These are phyloP conservation scores for Phoenix dactylifera DNA, from an alignment of 176 grass and related monocot species.

Conservation along the genomic window DNA sequence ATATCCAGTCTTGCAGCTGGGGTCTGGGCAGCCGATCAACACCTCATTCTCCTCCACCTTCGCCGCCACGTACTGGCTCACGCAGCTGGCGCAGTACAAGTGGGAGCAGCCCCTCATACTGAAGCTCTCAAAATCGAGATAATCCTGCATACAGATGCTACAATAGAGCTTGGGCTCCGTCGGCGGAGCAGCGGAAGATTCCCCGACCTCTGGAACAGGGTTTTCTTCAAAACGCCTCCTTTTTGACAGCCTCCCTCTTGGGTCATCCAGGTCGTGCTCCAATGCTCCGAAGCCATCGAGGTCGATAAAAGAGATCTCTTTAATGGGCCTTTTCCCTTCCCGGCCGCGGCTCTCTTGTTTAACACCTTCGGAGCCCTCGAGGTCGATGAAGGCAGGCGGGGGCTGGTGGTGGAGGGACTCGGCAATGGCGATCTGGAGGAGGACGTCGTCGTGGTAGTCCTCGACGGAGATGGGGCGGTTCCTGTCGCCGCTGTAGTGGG, in stretches of 20 bases:
- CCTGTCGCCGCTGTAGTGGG: not conserved
- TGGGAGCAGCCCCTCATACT: slow-evolving; percentile 35
- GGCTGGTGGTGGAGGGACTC: not conserved
- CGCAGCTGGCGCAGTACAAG: slow-evolving; percentile 48
- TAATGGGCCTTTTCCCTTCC: no score
- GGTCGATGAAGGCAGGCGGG: not conserved
- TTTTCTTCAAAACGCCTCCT: no score
- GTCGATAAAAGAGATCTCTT: no score
- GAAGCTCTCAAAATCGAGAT: slow-evolving; percentile 18
- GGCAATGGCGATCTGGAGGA: not conserved
- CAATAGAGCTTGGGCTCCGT: slow-evolving; percentile 18
- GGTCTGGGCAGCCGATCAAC: slow-evolving; percentile 34
- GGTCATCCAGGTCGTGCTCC: not conserved
- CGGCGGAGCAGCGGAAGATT: not conserved
- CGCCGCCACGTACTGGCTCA: slow-evolving; percentile 37
- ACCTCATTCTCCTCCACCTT: slow-evolving; percentile 43
- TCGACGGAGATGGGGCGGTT: no score
- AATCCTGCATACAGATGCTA: slow-evolving; percentile 47
- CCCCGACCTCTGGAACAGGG: not conserved
- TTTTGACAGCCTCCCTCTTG: no score
- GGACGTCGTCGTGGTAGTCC: not conserved
- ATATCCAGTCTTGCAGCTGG: slow-evolving; percentile 22
- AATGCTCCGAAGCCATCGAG: not conserved
- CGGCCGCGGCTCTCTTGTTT: no score
- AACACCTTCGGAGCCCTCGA: not conserved